Conservation (phyloP, 2,329 filamentous ascomycete genomes). For the Didymella pinodella region DNA sequence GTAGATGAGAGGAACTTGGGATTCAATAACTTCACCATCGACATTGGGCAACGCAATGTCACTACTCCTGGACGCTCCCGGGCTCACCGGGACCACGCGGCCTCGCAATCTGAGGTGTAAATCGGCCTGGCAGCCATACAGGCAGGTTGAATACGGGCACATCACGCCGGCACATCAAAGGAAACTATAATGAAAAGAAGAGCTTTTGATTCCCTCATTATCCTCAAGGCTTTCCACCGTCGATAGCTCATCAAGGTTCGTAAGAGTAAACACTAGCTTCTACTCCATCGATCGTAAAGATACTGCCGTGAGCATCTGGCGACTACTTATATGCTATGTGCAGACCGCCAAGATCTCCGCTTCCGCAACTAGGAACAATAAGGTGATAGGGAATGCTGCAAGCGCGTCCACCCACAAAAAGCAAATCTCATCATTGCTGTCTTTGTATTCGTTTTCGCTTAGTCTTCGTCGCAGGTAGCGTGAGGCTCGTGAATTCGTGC, state of each 20-base stretch:
- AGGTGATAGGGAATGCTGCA: constrained; percentile 30
- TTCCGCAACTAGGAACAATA: constrained; percentile 36
- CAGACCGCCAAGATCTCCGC: constrained; percentile 23
- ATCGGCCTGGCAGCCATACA: not conserved
- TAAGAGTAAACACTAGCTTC: constrained; percentile 39
- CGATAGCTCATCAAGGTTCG: constrained; percentile 29
- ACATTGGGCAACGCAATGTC: not conserved
- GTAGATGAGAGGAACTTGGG: not conserved
- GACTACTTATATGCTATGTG: constrained; percentile 16
- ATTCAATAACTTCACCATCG: constrained; percentile 1
- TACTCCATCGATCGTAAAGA: constrained; percentile 22
- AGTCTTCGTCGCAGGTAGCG: constrained; percentile 39
- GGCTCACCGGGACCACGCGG: not conserved
- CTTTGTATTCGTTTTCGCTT: constrained; percentile 41
- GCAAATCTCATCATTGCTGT: constrained; percentile 42
- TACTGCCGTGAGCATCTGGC: constrained; percentile 16
- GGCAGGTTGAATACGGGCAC: not conserved
- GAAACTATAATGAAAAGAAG: constrained; percentile 33
- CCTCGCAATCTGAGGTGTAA: not conserved
- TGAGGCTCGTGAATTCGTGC: constrained; percentile 15
- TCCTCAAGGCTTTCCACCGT: constrained; percentile 40
- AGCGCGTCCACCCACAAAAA: constrained; percentile 32
- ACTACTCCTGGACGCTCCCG: not conserved
- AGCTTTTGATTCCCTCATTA: constrained; percentile 53
- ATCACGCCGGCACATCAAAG: not conserved